Conservation (phyloP, 1,284 basidiomycete genomes). For the Ganoderma multipileum region DNA sequence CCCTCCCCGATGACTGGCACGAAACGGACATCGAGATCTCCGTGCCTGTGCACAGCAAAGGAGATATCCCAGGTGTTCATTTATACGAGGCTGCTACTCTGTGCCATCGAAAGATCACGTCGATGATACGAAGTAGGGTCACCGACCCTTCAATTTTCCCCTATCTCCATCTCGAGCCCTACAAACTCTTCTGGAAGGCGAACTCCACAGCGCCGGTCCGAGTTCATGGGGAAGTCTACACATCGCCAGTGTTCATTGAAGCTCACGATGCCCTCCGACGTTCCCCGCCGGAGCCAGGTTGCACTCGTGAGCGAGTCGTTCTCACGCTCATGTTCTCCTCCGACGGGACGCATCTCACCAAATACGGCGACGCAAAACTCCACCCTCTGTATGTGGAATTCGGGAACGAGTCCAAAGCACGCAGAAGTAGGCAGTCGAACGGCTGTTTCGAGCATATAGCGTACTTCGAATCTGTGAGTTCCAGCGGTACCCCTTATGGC, state of each 20-base stretch:
- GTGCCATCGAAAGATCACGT: background rate
- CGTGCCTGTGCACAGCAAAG: background rate
- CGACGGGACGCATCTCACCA: slow-evolving; percentile 6
- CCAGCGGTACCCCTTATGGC: background rate
- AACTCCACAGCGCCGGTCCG: background rate
- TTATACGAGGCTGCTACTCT: background rate
- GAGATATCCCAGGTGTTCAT: background rate
- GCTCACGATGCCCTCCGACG: background rate
- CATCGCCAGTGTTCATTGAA: background rate
- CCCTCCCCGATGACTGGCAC: background rate
- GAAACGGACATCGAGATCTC: background rate
- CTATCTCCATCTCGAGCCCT: background rate
- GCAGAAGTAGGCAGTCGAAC: slow-evolving; percentile 26
- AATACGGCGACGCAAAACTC: slow-evolving; percentile 36
- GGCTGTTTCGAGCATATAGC: background rate
- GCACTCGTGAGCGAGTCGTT: slow-evolving; percentile 1
- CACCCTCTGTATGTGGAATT: slow-evolving; percentile 43
- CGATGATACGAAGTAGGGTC: background rate
- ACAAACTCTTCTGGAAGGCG: background rate
- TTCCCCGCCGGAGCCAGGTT: slow-evolving; percentile 12
- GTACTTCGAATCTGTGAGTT: background rate
- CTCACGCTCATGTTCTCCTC: slow-evolving; percentile 12
- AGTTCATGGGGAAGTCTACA: background rate
- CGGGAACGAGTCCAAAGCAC: slow-evolving; percentile 40
- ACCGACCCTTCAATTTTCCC: background rate